phyloP scores from a whole-genome alignment of 2,329 filamentous ascomycete genomes.

The Myriosclerotinia curreyana region DNA sequence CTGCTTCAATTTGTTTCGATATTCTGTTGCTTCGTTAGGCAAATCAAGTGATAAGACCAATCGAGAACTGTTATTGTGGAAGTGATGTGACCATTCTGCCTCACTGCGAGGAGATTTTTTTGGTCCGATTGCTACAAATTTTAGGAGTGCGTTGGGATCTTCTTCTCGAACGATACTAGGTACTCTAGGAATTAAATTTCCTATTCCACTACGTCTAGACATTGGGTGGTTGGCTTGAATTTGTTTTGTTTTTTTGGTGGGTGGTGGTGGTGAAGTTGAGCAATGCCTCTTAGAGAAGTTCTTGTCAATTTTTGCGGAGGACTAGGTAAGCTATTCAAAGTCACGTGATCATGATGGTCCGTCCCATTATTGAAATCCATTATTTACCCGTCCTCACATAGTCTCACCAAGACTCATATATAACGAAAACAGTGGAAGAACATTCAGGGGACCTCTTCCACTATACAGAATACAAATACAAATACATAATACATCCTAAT shows the following conservation, averaged over 20 bases:
- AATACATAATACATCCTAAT: too few relatives aligned
- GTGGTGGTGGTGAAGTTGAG: too few relatives aligned
- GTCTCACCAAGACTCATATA: too few relatives aligned
- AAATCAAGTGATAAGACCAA: slow-evolving; percentile 2
- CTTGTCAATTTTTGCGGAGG: neutral
- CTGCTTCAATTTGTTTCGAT: neutral
- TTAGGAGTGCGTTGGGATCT: neutral
- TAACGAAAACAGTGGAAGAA: too few relatives aligned
- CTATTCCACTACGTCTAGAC: neutral
- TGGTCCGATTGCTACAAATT: neutral
- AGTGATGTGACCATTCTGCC: neutral
- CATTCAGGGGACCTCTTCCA: too few relatives aligned
- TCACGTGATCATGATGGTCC: neutral
- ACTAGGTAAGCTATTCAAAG: neutral
- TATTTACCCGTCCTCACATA: too few relatives aligned
- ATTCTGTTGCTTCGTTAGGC: neutral
- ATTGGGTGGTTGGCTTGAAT: neutral
- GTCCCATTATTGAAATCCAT: neutral
- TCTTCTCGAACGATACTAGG: neutral
- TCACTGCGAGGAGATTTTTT: neutral
- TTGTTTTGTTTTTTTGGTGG: neutral
- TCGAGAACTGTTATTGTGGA: neutral
- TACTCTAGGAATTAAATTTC: neutral
- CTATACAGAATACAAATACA: too few relatives aligned
- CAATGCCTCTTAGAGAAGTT: neutral